These are phyloP conservation scores for Trypanosoma boissoni DNA, from an alignment of 208 protist genomes.

Conservation along the genomic window DNA sequence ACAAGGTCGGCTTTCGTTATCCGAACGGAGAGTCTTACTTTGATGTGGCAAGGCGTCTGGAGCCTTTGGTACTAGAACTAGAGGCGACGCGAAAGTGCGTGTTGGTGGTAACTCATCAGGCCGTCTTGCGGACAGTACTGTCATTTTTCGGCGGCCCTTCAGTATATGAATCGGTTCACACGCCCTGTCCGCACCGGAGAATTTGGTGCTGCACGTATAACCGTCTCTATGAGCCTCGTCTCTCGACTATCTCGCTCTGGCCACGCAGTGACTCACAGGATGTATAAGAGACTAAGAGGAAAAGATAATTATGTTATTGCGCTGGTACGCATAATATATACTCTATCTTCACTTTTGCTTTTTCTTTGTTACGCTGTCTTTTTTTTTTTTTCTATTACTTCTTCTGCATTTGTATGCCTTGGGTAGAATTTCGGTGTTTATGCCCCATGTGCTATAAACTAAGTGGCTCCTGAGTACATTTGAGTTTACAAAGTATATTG, in stretches of 20 bases:
- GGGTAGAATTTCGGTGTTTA: too few species aligned
- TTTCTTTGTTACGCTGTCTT: not conserved
- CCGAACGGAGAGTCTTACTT: constrained; percentile 82
- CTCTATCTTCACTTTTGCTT: too few species aligned
- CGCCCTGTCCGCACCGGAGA: constrained; percentile 62
- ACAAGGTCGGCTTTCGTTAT: constrained; percentile 86
- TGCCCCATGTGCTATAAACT: not conserved
- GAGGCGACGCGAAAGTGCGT: constrained; percentile 47
- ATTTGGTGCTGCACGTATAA: constrained; percentile 80
- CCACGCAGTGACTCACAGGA: constrained; percentile 18
- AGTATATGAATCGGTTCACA: constrained; percentile 71
- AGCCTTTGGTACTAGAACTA: constrained; percentile 63
- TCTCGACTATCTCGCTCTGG: constrained; percentile 46
- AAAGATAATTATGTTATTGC: constrained; percentile 19
- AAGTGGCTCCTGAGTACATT: not conserved
- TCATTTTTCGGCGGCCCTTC: constrained; percentile 68
- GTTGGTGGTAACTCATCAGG: constrained; percentile 78
- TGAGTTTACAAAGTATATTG: not conserved
- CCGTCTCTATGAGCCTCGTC: constrained; percentile 48
- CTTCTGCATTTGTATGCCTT: constrained; percentile 5
- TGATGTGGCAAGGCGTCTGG: constrained; percentile 68
- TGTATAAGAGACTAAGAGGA: constrained; percentile 13
- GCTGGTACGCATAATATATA: not conserved
- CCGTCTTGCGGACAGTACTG: constrained; percentile 73
- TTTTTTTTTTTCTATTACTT: not conserved